Percentiles rank a stretch among this genome's conserved stretches.
Conservation (phyloP, 805 yeast genomes). For the Saccharomycopsis babjevae region DNA sequence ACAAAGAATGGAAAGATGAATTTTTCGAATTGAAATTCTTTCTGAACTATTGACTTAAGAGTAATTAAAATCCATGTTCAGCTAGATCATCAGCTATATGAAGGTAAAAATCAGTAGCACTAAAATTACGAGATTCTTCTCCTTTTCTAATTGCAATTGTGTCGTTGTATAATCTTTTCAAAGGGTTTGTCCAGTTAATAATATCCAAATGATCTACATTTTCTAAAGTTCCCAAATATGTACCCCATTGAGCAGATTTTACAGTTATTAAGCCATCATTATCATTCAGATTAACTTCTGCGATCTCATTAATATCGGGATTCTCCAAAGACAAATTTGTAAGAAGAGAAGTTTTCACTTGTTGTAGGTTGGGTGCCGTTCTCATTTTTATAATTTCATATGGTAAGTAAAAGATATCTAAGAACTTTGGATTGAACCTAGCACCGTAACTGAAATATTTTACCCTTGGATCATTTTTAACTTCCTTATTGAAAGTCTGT, state of each 20-base stretch:
- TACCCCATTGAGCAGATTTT: conserved; percentile 73
- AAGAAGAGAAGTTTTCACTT: background rate
- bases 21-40: background rate
- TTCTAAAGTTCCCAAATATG: conserved; percentile 65
- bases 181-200: conserved; percentile 67
- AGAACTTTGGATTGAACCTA: conserved; percentile 49
- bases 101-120: conserved; percentile 60
- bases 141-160: conserved; percentile 22
- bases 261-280: conserved; percentile 87
- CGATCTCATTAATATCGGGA: conserved; percentile 9
- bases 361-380: background rate
- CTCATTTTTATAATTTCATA: conserved; percentile 47
- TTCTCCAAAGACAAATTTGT: background rate
- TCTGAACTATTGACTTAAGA: background rate
- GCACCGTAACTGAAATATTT: conserved; percentile 82
- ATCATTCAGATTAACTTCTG: conserved; percentile 35
- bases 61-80: conserved; percentile 38
- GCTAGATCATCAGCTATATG: conserved; percentile 58
- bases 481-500: conserved; percentile 38
- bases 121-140: conserved; percentile 32
- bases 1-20: background rate
- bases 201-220: conserved; percentile 79
- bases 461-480: conserved; percentile 50
- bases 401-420: conserved; percentile 49
- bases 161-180: conserved; percentile 31